These are phyloP conservation scores for Fennellomyces sp. DNA, from an alignment of 371 early-diverging fungal genomes.

Conservation along the genomic window DNA sequence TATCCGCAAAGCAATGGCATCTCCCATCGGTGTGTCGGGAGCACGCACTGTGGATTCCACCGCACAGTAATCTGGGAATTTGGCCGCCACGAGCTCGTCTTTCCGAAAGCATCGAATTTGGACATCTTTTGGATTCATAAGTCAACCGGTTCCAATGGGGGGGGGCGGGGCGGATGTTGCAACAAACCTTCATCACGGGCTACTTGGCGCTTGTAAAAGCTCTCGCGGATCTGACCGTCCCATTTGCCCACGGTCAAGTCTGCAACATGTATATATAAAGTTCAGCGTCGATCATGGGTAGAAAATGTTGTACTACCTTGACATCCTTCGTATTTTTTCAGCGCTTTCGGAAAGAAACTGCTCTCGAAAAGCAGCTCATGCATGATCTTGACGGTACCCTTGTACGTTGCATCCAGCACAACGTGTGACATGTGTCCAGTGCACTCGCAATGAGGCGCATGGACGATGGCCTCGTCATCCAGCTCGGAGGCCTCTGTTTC, in stretches of 20 bases:
- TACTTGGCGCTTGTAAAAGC: neutral
- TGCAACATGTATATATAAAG: neutral
- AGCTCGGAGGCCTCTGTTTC: neutral
- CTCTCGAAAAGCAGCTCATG: constrained; percentile 5
- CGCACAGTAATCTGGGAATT: neutral
- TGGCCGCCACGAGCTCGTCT: neutral
- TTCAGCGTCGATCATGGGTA: neutral
- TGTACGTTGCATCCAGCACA: constrained; percentile 4
- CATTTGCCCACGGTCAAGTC: neutral
- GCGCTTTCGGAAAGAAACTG: neutral
- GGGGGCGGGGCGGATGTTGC: neutral
- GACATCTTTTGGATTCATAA: neutral
- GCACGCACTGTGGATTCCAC: neutral
- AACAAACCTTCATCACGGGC: neutral
- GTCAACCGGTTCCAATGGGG: neutral
- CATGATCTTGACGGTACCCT: constrained; percentile 3
- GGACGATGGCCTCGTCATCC: neutral
- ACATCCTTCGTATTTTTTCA: constrained; percentile 10
- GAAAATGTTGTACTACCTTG: neutral
- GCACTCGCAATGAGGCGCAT: neutral
- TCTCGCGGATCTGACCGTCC: neutral
- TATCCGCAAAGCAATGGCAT: neutral
- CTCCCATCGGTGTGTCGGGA: constrained; percentile 4
- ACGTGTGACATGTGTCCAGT: neutral
- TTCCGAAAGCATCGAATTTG: constrained; percentile 1